Percentiles rank a stretch among this genome's conserved stretches.
Conservation (phyloP, 768 basidiomycete genomes). For the Phaffia tasmanica region DNA sequence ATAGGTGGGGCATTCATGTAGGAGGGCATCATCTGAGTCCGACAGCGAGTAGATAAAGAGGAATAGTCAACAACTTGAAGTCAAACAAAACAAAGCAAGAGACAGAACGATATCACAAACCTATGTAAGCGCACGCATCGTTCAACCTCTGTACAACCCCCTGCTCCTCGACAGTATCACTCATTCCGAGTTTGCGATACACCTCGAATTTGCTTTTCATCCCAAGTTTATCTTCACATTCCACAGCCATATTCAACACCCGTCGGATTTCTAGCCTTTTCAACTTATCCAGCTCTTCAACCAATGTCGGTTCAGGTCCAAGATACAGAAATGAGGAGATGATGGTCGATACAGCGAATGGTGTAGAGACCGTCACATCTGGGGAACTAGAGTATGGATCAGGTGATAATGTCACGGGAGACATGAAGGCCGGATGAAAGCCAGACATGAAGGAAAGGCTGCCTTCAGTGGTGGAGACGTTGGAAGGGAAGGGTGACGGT, state of each 20-base stretch:
- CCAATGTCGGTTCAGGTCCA: slow-evolving; percentile 69
- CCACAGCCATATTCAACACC: slow-evolving; percentile 81
- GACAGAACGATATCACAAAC: slow-evolving; percentile 50
- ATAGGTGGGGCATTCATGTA: slow-evolving; percentile 80
- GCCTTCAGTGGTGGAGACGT: neutral
- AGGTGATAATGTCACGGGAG: neutral
- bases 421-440: slow-evolving; percentile 6
- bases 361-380: slow-evolving; percentile 27
- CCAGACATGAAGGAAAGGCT: slow-evolving; percentile 1
- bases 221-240: slow-evolving; percentile 64
- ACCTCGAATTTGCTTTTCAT: slow-evolving; percentile 63
- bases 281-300: slow-evolving; percentile 65
- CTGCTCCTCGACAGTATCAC: slow-evolving; percentile 90
- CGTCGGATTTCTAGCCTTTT: slow-evolving; percentile 65
- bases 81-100: neutral
- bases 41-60: neutral
- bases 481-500: neutral
- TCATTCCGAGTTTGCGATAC: slow-evolving; percentile 80
- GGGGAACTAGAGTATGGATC: neutral
- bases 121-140: slow-evolving; percentile 74
- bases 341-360: slow-evolving; percentile 78
- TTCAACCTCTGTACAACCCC: slow-evolving; percentile 68
- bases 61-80: neutral
- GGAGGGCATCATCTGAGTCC: slow-evolving; percentile 73
- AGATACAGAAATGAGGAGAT: slow-evolving; percentile 81